Base-by-base conservation (phyloP, 2,329 filamentous ascomycete species). In the Paraphaeosphaeria sporulosa region DNA sequence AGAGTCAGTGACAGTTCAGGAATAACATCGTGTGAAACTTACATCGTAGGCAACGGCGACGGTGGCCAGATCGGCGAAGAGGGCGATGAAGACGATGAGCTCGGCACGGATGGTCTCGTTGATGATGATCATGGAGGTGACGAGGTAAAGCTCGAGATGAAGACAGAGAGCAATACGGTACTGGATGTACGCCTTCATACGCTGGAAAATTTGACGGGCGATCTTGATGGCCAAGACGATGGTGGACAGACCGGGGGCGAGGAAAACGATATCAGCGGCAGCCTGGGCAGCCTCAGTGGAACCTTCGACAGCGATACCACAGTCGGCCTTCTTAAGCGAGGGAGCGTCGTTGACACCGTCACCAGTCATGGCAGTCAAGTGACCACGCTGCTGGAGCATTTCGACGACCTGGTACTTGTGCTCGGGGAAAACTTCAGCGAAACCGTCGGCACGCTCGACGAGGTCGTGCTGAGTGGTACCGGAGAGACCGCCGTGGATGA, bases 51-150 rank as follows among this genome's bases (percentile, higher is more conserved):
- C 90, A 59, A 92, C 87, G 61, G 90, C 90, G 66, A 93, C 90
- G 64, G 90, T 93, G 62, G 90, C 90, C 79, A 93, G 81, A 85
- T 93, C 90, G 68, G 90, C 90, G 80, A 93, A 93, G 30, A 93
- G 83, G 62, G 90, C 90, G 67, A 93, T 87, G 84, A 92, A 93
- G 78, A 92, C 90, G 71, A 93, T 89, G 46, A 93, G 86, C 65
- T 92, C 87, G 63, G 86, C 86, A 65, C 85, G 84, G 75, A 92
- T 86, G 64, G 89, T 91, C 83, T 92, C 89, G 82, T 91, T 89
- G 81, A 92, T 86, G 81, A 91, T 91, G 78, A 92, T 89, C 88
- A 92, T 92, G 36, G 89, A 90, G 61, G 88, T 89, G 69, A 90
- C 88, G 25, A 93, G 83, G 84, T 92, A 93, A 76, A 93, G 87